A percentile compares a stretch with the other conserved stretches of the same genome.
These are phyloP conservation scores for Cladophialophora bantiana DNA, from an alignment of 2,329 filamentous ascomycete species.

Conservation along the genomic window DNA sequence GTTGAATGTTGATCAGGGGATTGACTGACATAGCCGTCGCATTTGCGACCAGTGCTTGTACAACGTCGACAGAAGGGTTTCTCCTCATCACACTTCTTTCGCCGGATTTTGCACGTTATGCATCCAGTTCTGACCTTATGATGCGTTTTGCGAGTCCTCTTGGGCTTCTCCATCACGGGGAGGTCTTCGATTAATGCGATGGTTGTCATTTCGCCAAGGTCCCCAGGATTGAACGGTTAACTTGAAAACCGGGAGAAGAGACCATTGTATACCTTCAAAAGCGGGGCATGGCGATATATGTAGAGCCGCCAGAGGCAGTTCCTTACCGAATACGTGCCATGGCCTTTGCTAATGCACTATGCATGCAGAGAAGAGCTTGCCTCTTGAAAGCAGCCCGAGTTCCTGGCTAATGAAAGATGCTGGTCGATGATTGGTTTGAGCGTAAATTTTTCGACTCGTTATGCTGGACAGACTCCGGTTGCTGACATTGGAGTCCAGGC, in stretches of 20 bases:
- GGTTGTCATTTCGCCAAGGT: constrained; percentile 13
- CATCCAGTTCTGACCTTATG: constrained; percentile 41
- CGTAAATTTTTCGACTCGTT: constrained; percentile 23
- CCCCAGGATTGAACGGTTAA: neutral
- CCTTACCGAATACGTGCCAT: constrained; percentile 23
- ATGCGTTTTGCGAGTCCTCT: constrained; percentile 38
- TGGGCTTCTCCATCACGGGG: constrained; percentile 24
- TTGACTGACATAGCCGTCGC: constrained; percentile 42
- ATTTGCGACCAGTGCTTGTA: constrained; percentile 45
- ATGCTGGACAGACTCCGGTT: constrained; percentile 1
- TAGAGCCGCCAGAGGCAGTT: neutral
- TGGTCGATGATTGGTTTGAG: constrained; percentile 26
- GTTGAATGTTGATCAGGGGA: constrained; percentile 27
- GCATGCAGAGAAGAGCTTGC: neutral
- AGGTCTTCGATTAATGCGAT: constrained; percentile 20
- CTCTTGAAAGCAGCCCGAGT: neutral
- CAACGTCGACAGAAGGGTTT: constrained; percentile 44
- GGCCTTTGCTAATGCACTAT: constrained; percentile 7
- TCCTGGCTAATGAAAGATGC: constrained; percentile 9
- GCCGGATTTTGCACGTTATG: constrained; percentile 41
- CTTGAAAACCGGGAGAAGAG: neutral
- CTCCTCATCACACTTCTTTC: constrained; percentile 47
- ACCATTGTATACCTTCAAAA: neutral
- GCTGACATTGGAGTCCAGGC: constrained; percentile 25
- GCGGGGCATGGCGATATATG: constrained; percentile 16